Conservation (phyloP, 257 asterid species). For the Solanum pimpinellifolium region DNA sequence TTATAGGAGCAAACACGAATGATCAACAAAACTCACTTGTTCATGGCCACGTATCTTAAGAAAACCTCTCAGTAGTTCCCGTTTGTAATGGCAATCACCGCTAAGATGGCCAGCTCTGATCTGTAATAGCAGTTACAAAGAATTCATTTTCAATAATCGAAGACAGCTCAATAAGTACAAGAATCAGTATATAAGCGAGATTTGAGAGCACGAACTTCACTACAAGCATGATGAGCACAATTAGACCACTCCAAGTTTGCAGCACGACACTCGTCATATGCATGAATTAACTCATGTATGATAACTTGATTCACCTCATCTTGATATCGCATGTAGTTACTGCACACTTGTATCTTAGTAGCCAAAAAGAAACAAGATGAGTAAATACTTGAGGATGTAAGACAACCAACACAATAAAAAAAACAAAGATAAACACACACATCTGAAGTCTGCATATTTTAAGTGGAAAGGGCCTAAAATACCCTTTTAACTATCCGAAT, state of each 20-base stretch:
- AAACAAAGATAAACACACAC: not conserved
- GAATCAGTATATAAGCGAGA: not conserved
- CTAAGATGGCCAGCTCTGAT: slow-evolving; percentile 91
- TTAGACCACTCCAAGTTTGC: slow-evolving; percentile 72
- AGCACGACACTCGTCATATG: slow-evolving; percentile 83
- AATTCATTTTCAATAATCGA: not conserved
- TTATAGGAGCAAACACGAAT: not conserved
- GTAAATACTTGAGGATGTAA: not conserved
- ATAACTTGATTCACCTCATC: slow-evolving; percentile 87
- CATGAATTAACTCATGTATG: slow-evolving; percentile 94
- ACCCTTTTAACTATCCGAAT: no score
- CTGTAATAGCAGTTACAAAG: slow-evolving; percentile 15
- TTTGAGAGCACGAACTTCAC: slow-evolving; percentile 43
- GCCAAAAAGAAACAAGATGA: not conserved
- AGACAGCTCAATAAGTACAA: not conserved
- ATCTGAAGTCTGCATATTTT: not conserved
- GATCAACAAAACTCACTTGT: slow-evolving; percentile 31
- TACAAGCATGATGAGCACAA: slow-evolving; percentile 91
- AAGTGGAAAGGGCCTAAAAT: no score
- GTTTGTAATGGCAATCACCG: slow-evolving; percentile 87
- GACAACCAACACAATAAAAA: not conserved
- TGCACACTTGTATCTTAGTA: slow-evolving; percentile 51
- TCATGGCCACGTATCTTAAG: slow-evolving; percentile 67
- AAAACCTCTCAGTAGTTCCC: slow-evolving; percentile 73
- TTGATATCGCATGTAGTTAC: slow-evolving; percentile 63